Conservation (phyloP, 2,329 filamentous ascomycete species). For the Colletotrichum truncatum region DNA sequence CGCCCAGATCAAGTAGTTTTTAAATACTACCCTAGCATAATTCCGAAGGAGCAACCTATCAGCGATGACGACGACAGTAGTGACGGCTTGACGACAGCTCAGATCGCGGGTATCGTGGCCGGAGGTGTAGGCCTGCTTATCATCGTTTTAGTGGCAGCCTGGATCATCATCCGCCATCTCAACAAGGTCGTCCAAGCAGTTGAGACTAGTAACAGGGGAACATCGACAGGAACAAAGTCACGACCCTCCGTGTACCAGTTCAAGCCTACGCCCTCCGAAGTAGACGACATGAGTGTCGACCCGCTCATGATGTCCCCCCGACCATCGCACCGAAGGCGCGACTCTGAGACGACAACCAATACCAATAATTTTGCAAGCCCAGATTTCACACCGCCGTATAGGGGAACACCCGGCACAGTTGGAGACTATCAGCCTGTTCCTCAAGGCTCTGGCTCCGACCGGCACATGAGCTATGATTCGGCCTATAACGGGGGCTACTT, state of each 20-base stretch:
- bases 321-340: slow-evolving; percentile 26
- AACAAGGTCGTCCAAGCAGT: slow-evolving; percentile 54
- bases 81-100: slow-evolving; percentile 46
- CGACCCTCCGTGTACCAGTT: slow-evolving; percentile 48
- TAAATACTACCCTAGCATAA: slow-evolving; percentile 54
- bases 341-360: slow-evolving; percentile 19
- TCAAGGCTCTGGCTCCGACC: slow-evolving; percentile 32
- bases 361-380: slow-evolving; percentile 29
- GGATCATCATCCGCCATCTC: slow-evolving; percentile 60
- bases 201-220: slow-evolving; percentile 42
- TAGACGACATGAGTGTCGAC: slow-evolving; percentile 52
- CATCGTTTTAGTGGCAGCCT: slow-evolving; percentile 55
- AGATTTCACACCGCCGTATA: slow-evolving; percentile 32
- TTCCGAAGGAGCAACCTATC: slow-evolving; percentile 50
- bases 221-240: slow-evolving; percentile 42
- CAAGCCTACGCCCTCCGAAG: slow-evolving; percentile 51
- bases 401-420: slow-evolving; percentile 13
- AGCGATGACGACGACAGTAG: slow-evolving; percentile 37
- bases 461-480: slow-evolving; percentile 40
- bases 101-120: slow-evolving; percentile 63
- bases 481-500: slow-evolving; percentile 41
- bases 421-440: slow-evolving; percentile 31
- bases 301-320: slow-evolving; percentile 46
- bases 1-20: slow-evolving; percentile 43
- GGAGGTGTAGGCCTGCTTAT: slow-evolving; percentile 59